A percentile compares a stretch with the other conserved stretches of the same genome.
phyloP scores from a whole-genome alignment of 1,284 basidiomycete species.

The Hymenochaete sp. region DNA sequence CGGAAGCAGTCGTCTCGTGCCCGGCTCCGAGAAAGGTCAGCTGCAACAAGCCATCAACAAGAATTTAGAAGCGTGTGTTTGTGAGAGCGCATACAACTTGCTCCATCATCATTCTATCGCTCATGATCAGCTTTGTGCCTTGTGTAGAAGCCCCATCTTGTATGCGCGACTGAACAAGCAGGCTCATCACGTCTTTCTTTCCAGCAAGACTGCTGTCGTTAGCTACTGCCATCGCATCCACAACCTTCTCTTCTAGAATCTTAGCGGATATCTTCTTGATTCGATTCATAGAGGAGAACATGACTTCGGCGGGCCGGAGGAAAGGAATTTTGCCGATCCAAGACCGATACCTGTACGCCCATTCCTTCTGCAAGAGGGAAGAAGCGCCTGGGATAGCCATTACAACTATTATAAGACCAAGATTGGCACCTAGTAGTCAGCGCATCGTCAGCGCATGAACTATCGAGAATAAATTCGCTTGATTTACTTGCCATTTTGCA shows the following conservation, averaged over 20 bases:
- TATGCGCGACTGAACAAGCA: constrained; percentile 36
- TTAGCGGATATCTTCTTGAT: constrained; percentile 33
- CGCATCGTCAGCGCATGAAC: not conserved
- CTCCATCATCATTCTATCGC: constrained; percentile 40
- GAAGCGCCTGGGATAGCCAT: constrained; percentile 32
- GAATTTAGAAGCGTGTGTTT: not conserved
- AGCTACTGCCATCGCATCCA: constrained; percentile 25
- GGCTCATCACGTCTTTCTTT: constrained; percentile 43
- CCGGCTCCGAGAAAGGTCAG: constrained; percentile 44
- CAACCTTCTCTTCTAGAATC: constrained; percentile 36
- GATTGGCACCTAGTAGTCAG: constrained; percentile 27
- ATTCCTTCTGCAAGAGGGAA: constrained; percentile 27
- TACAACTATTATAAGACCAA: constrained; percentile 32
- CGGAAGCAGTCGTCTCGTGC: constrained; percentile 45
- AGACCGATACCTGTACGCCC: constrained; percentile 31
- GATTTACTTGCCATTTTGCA: constrained; percentile 31
- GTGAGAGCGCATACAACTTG: constrained; percentile 31
- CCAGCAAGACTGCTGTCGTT: constrained; percentile 29
- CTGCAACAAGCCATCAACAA: constrained; percentile 20
- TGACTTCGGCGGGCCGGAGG: constrained; percentile 23
- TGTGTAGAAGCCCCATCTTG: constrained; percentile 23
- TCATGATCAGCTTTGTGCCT: constrained; percentile 36
- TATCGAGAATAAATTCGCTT: not conserved
- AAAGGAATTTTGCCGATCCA: constrained; percentile 25
- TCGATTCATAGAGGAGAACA: constrained; percentile 35